These are phyloP conservation scores for Solanum clarkiae DNA, from an alignment of 257 asterid genomes.

Conservation along the genomic window DNA sequence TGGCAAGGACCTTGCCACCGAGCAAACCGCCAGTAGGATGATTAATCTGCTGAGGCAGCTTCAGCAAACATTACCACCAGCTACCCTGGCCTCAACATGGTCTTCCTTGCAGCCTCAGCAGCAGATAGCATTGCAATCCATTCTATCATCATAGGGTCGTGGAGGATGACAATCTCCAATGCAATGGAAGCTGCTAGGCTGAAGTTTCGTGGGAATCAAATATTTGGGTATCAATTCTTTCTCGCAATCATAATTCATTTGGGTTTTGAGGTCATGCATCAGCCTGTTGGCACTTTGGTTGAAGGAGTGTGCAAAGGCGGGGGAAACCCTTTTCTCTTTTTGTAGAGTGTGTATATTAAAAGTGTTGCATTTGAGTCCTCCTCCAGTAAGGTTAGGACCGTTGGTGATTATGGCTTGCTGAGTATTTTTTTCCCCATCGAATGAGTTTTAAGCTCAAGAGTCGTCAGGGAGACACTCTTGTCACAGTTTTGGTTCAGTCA, in stretches of 20 bases:
- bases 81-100: slow-evolving; percentile 77
- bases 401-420: not conserved
- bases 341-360: slow-evolving; percentile 5
- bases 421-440: not conserved
- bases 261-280: slow-evolving; percentile 1
- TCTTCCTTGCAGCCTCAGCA: slow-evolving; percentile 90
- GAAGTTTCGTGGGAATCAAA: not conserved
- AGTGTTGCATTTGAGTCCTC: not conserved
- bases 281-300: not conserved
- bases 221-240: slow-evolving; percentile 4
- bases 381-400: not conserved
- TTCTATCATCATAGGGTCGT: slow-evolving; percentile 39
- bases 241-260: not conserved
- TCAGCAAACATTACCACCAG: slow-evolving; percentile 83
- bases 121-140: slow-evolving; percentile 72
- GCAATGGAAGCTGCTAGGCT: not conserved
- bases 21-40: slow-evolving; percentile 77
- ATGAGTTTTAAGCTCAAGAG: slow-evolving; percentile 1
- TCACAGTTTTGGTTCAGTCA: slow-evolving; percentile 7
- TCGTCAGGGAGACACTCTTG: slow-evolving; percentile 11
- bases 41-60: slow-evolving; percentile 73
- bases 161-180: not conserved
- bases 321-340: not conserved
- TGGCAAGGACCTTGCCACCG: slow-evolving; percentile 81
- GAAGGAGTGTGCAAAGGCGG: not conserved